Percentiles rank a stretch among this genome's conserved stretches.
phyloP scores from a whole-genome alignment of 2,329 filamentous ascomycete species.

The Daldinia sp. region DNA sequence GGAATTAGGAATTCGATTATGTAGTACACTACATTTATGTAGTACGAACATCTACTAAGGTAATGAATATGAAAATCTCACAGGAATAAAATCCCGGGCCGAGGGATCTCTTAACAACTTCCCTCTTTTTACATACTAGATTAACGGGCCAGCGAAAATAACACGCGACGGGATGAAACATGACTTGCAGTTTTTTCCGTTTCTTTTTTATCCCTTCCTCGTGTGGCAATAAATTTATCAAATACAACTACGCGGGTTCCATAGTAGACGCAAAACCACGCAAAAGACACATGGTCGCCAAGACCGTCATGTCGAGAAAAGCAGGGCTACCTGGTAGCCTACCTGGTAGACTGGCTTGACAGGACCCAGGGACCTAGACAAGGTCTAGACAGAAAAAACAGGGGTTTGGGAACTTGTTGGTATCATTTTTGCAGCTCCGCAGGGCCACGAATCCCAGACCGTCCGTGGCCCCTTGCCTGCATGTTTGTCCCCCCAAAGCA shows the following conservation, averaged over 20 bases:
- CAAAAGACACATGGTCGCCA: slow-evolving; percentile 23
- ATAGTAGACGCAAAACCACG: slow-evolving; percentile 9
- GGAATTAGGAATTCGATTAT: not conserved
- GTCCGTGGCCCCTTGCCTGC: slow-evolving; percentile 14
- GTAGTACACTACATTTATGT: too few relatives aligned
- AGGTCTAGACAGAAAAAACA: slow-evolving; percentile 22
- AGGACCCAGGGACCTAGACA: not conserved
- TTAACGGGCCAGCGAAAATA: slow-evolving; percentile 9
- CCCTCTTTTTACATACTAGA: slow-evolving; percentile 16
- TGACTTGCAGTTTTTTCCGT: slow-evolving; percentile 30
- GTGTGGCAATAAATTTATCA: not conserved
- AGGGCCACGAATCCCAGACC: slow-evolving; percentile 33
- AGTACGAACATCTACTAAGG: not conserved
- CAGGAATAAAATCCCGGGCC: slow-evolving; percentile 4
- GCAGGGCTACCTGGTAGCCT: slow-evolving; percentile 6
- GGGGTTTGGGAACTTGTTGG: slow-evolving; percentile 23
- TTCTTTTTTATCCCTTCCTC: not conserved
- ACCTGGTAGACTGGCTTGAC: not conserved
- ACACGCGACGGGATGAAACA: slow-evolving; percentile 24
- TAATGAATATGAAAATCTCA: not conserved
- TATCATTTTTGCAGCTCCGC: slow-evolving; percentile 36
- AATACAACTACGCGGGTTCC: not conserved
- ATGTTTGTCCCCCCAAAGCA: slow-evolving; percentile 24
- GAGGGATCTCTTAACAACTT: slow-evolving; percentile 1
- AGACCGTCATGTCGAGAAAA: slow-evolving; percentile 8